A percentile compares a stretch with the other conserved stretches of the same genome.
These are phyloP conservation scores for Stephania yunnanensis DNA, from an alignment of 164 flowering plant species.

Conservation along the genomic window DNA sequence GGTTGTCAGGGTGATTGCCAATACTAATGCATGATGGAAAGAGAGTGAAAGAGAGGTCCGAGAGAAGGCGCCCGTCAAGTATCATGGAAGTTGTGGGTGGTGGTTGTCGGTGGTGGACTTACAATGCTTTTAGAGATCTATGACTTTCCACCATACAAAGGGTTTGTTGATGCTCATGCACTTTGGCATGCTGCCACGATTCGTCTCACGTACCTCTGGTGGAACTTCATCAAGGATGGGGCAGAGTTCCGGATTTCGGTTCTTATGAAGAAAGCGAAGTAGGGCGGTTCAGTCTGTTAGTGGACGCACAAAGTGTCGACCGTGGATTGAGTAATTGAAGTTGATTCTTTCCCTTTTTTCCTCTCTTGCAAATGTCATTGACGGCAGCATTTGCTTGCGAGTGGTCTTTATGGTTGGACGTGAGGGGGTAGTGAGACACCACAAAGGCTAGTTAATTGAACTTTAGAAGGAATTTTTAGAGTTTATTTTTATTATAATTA, in stretches of 20 bases:
- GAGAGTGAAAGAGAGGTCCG: no score
- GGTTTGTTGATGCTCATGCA: slow-evolving; percentile 83
- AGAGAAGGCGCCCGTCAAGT: no score
- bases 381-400: neutral
- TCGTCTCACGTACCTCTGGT: slow-evolving; percentile 77
- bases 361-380: neutral
- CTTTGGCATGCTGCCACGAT: slow-evolving; percentile 68
- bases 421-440: neutral
- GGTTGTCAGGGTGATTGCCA: no score
- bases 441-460: neutral
- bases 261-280: slow-evolving; percentile 61
- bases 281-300: slow-evolving; percentile 1
- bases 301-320: neutral
- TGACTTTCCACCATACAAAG: slow-evolving; percentile 86
- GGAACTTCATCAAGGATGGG: slow-evolving; percentile 87
- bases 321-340: neutral
- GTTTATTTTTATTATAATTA: no score
- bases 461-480: neutral
- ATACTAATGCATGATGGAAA: no score
- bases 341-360: neutral
- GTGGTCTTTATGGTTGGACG: neutral
- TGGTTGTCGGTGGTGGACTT: slow-evolving; percentile 12
- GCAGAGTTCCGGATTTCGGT: slow-evolving; percentile 54
- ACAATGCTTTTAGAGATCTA: slow-evolving; percentile 40
- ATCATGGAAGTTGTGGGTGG: slow-evolving; percentile 76